Evolutionary conservation across 495 filamentous ascomycete genomes (phyloP), one percentile per base, ranked within the genome.

Genomic region (Neurospora hispaniola): DNA sequence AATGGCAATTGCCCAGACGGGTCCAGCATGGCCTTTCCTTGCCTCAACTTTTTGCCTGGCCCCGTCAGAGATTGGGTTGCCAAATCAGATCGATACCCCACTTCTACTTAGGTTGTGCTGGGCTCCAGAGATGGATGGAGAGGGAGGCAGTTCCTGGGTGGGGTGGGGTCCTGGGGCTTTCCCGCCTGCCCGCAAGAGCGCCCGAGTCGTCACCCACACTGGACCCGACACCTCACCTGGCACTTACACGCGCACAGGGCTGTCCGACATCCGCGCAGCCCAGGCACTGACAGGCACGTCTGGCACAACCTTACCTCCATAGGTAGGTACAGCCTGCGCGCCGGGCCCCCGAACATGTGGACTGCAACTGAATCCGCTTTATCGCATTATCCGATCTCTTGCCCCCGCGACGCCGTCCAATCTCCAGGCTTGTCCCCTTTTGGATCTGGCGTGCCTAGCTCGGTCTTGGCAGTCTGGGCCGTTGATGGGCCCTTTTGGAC

Each of bases 21-120:
- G 54, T 66, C 54, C 54, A 66, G 71, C 54, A 72, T 44, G 72
- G 72, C 42, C 72, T 72, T 73, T 42, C 48, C 48, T 59, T 59
- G 54, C 54, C 54, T 66, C 54, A 70, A 70, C 38, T 39, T 39
- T 40, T 70, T 70, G 35, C 46, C 69, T 73, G 59, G n/a, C 35
- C 35, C 35, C 23, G 59, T 23, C 71, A 74, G 70, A 74, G 44
- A 59, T 74, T 74, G 73, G 73, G 73, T 74, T 66, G 73, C 73
- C 41, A 74, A 74, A 72, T 35, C 54, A 16, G 54, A 66, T 66
- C 54, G 27, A 66, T 0, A 66, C 54, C 54, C 54, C 54, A 66
- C 54, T 66, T 66, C 27, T 31, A 31, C 27, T 31, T 31, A 3
- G 27, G 27, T 62, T 62, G 48, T 59, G 48, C 23, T 54, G 20